Evolutionary conservation across 2,329 filamentous ascomycete genomes (phyloP).

Genomic region (Coniochaeta sp.): DNA sequence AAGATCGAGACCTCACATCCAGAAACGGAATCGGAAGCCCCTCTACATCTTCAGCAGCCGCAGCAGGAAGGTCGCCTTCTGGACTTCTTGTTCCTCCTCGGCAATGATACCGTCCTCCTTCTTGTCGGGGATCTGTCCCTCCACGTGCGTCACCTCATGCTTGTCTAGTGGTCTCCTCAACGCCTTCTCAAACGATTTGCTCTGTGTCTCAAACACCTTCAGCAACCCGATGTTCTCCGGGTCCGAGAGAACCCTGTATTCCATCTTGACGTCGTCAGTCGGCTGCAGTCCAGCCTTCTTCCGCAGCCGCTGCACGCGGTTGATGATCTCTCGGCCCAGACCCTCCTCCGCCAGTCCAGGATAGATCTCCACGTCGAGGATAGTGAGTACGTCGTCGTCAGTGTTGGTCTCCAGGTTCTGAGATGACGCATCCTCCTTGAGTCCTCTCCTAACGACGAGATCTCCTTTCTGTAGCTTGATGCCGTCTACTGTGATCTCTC

Average conservation of each 20-base stretch:
- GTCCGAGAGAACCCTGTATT: constrained; percentile 75
- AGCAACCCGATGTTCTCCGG: constrained; percentile 69
- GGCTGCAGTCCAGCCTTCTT: constrained; percentile 89
- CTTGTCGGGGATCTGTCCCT: constrained; percentile 44
- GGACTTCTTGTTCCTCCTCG: constrained; percentile 80
- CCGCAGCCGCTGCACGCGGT: constrained; percentile 82
- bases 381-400: constrained; percentile 82
- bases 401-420: constrained; percentile 80
- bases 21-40: background rate
- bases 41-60: constrained; percentile 64
- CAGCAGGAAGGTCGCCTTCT: constrained; percentile 62
- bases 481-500: constrained; percentile 75
- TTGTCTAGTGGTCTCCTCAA: constrained; percentile 71
- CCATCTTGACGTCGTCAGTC: constrained; percentile 94
- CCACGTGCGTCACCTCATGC: constrained; percentile 51
- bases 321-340: constrained; percentile 84
- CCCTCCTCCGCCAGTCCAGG: constrained; percentile 84
- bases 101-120: constrained; percentile 57
- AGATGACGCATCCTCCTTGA: constrained; percentile 64
- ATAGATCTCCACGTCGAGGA: constrained; percentile 70
- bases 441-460: constrained; percentile 70
- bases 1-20: background rate
- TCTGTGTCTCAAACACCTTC: constrained; percentile 62
- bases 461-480: constrained; percentile 79
- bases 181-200: constrained; percentile 65